Evolutionary conservation across 176 grass and related monocot genomes (phyloP).

Genomic region (Eragrostis nindensis): DNA sequence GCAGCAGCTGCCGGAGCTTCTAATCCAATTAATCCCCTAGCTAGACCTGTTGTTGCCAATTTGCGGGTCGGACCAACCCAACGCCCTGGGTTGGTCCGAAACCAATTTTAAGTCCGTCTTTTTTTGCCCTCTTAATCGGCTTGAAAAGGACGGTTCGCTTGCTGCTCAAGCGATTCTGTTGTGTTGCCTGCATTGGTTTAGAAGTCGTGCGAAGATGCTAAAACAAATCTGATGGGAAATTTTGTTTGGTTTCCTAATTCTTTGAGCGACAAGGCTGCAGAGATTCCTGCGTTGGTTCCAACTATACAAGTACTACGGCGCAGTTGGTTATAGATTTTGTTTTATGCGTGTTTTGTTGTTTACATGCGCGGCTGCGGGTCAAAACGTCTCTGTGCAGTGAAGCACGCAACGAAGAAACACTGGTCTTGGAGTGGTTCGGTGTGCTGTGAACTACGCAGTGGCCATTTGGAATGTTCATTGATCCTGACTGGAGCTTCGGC

Average conservation of each 20-base stretch:
- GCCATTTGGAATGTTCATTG: not conserved
- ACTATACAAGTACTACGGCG: slow-evolving; percentile 25
- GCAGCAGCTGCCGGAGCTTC: slow-evolving; percentile 38
- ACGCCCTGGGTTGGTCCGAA: slow-evolving; percentile 39
- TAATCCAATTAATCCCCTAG: slow-evolving; percentile 36
- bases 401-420: not conserved
- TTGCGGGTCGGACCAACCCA: slow-evolving; percentile 19
- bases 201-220: not conserved
- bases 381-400: not conserved
- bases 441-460: not conserved
- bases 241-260: not conserved
- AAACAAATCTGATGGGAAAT: not conserved
- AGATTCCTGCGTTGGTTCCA: slow-evolving; percentile 39
- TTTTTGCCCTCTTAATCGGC: not conserved
- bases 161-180: slow-evolving; percentile 47
- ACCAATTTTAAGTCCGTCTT: not conserved
- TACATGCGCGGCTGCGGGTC: not conserved
- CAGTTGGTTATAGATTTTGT: not conserved
- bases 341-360: not conserved
- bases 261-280: not conserved
- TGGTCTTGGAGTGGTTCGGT: slow-evolving; percentile 1
- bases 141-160: slow-evolving; percentile 49
- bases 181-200: slow-evolving; percentile 39
- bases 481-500: too few species aligned
- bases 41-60: not conserved